Evolutionary conservation across 805 yeast species (phyloP), one percentile per base, ranked within the genome.

Genomic region (Yamadazyma tumulicola): DNA sequence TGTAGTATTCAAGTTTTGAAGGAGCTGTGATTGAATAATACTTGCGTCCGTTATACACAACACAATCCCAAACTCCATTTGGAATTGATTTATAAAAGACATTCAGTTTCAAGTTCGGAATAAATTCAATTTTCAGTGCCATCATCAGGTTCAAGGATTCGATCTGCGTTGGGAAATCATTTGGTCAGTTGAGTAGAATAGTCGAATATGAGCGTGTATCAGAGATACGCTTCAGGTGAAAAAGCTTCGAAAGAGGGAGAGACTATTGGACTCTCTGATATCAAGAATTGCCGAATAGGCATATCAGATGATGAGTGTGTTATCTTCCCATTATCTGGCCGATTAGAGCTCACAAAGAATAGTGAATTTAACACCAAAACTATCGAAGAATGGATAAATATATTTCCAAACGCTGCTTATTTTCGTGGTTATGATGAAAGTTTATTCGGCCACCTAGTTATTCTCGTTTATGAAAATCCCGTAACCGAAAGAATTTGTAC

Each of bases 341-440:
- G 52, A 33, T 52, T 54, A 31, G 59, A 54, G 19, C 16, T 43
- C 13, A 20, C 22, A 10, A 32, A 34, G 12, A 35, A 31, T 8
- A 38, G 40, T 25, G 36, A 32, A 19, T 42, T 43, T 16, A 34
- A 36, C 16, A 19, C 31, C 11, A 40, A 36, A 19, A 12, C 42
- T 4, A 36, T 52, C 2, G 42, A 43, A 16, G 47, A 49, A 6
- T 54, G 81, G 81, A 37, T 49, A 2, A 40, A 55, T 1, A 44
- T 75, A 4, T 62, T 74, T 25, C 62, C 75, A 3, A 48, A 61
- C 10, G 75, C 80, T 5, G 80, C 74, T 0, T 75, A 72, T 44
- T 79, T 74, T 46, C 42, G 57, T 9, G 84, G 80, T 2, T 38
- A 50, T 25, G 86, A 81, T 42, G 82, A 77, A 32, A 44, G 45